These are phyloP conservation scores for Haberlea rhodopensis DNA, from an alignment of 257 asterid species.

Conservation along the genomic window DNA sequence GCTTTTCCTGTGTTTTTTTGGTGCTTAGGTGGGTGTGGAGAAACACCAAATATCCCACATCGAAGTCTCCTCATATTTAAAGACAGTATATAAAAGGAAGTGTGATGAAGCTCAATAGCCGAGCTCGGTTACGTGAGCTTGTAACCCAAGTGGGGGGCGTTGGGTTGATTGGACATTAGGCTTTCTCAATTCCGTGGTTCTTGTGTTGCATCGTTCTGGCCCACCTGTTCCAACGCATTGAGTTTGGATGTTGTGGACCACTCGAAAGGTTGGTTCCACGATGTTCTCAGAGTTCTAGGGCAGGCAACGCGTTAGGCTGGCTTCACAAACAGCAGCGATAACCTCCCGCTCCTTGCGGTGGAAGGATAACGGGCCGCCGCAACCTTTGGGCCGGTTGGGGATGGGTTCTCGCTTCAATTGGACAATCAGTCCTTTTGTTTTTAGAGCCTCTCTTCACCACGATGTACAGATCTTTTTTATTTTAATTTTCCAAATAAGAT, in stretches of 20 bases:
- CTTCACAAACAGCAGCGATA: neutral
- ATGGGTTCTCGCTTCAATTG: neutral
- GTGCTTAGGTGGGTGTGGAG: too few species aligned
- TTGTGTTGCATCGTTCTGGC: neutral
- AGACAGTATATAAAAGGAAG: too few species aligned
- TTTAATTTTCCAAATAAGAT: too few species aligned
- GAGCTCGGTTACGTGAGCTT: neutral
- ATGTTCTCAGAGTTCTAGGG: neutral
- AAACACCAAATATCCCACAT: too few species aligned
- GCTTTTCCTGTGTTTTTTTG: too few species aligned
- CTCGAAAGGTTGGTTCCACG: neutral
- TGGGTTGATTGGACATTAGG: neutral
- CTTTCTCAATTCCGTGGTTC: neutral
- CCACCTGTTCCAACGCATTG: neutral
- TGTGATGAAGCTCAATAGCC: too few species aligned
- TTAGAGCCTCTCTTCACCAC: too few species aligned
- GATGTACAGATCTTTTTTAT: too few species aligned
- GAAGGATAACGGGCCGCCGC: too few species aligned
- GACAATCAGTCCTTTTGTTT: neutral
- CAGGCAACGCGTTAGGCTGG: neutral
- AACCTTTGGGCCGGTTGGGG: neutral
- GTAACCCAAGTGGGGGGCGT: too few species aligned
- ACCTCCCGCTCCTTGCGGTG: neutral
- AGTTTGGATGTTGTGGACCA: neutral
- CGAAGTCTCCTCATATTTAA: too few species aligned